Base-by-base conservation (phyloP, 2,329 filamentous ascomycete species). In the Ophiocordyceps robertsii region DNA sequence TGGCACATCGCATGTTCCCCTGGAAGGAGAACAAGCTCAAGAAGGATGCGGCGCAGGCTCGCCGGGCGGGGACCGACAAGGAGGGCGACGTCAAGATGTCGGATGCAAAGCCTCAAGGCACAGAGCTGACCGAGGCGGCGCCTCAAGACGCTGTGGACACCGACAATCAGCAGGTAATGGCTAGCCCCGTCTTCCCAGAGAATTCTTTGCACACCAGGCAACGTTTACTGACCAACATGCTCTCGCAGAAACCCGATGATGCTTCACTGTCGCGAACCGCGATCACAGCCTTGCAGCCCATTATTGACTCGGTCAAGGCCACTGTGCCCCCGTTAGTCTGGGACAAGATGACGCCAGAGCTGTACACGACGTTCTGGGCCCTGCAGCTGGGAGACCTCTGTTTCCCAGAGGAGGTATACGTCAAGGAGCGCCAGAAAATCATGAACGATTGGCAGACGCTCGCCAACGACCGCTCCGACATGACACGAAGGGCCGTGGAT, bases 361-460 rank as follows among this genome's bases (percentile, higher is more conserved):
- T 95, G 58, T 95, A 87, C 55, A 77, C 84, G 37, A 84, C 84
- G 0, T 98, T 98, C 63, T 98, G 92, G 92, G 82, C 89, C 40
- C 70, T 95, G 12, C 81, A 87, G 27, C 73, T 93, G 3, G 80
- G 84, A 38, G 90, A 98, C 57, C 69, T 95, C 44, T 75, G 77
- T 44, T 79, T 89, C 48, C 84, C 85, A 1, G 77, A 77, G 47
- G 73, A 78, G 30, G 84, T 82, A 46, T 98, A 98, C 57, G 74
- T 84, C 39, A 73, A 78, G 14, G 88, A 93, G 56, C 79, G 81
- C 31, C 75, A 77, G 17, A 73, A 78, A 9, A 68, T 88, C 19
- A 75, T 80, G 50, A 77, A 75, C 43, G 78, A 82, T 54, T 73
- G 82, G 39, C 69, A 77, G 30, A 72, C 78, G 1, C 69, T 92